phyloP scores from a whole-genome alignment of 371 early-diverging fungal genomes.

The Haplosporangium sp. region DNA sequence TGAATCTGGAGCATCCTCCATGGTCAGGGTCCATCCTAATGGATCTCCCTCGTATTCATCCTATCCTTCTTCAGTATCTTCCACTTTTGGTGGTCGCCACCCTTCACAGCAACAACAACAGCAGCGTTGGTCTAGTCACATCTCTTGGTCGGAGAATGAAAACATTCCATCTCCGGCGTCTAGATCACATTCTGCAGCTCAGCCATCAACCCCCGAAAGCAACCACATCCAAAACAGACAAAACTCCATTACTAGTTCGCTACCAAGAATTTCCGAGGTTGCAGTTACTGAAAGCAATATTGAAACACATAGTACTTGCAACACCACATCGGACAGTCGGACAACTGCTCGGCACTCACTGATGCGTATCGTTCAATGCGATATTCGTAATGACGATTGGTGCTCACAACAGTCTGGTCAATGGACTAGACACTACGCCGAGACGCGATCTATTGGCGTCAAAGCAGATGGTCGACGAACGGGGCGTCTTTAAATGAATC shows the following conservation, averaged over 20 bases:
- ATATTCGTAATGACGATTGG: conserved; percentile 32
- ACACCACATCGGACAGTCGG: conserved; percentile 1
- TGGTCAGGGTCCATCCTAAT: conserved; percentile 33
- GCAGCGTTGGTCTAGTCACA: conserved; percentile 2
- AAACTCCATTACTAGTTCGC: conserved; percentile 9
- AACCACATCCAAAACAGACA: conserved; percentile 4
- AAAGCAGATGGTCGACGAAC: conserved; percentile 44
- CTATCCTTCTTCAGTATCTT: conserved; percentile 2
- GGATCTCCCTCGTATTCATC: conserved; percentile 35
- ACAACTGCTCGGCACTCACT: conserved; percentile 38
- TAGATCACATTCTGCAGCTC: conserved; percentile 18
- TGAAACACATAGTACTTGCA: not conserved
- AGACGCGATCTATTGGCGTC: conserved; percentile 30
- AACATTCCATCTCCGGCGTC: conserved; percentile 22
- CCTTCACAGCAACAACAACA: conserved; percentile 13
- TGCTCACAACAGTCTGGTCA: conserved; percentile 44
- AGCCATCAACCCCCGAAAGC: conserved; percentile 5
- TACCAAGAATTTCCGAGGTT: conserved; percentile 37
- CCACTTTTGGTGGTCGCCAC: conserved; percentile 17
- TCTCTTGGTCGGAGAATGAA: conserved; percentile 37
- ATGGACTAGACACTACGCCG: conserved; percentile 46
- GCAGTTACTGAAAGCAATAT: conserved; percentile 26
- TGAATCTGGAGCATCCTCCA: conserved; percentile 31
- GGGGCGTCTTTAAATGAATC: conserved; percentile 23
- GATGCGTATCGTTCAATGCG: conserved; percentile 48